phyloP scores from a whole-genome alignment of 2,329 filamentous ascomycete species.

The Fusarium phyllophilum region DNA sequence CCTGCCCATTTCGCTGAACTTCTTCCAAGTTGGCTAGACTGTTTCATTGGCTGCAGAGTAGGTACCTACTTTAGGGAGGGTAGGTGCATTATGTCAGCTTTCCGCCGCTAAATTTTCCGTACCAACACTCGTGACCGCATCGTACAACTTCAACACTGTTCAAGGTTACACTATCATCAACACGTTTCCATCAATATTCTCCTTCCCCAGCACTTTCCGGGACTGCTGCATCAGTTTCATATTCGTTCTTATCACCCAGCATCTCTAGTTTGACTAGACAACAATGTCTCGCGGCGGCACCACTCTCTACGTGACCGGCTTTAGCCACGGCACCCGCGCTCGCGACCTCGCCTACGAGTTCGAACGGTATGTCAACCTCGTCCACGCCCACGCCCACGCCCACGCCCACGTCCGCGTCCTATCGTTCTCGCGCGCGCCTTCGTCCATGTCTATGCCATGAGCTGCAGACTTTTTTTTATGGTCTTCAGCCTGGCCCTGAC shows the following conservation, averaged over 20 bases:
- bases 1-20: background rate
- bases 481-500: conserved; percentile 42
- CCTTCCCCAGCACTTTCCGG: conserved; percentile 29
- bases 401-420: conserved; percentile 53
- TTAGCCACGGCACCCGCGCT: conserved; percentile 97
- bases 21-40: background rate
- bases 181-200: conserved; percentile 34
- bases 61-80: background rate
- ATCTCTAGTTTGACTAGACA: conserved; percentile 23
- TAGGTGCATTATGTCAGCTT: conserved; percentile 39
- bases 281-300: conserved; percentile 92
- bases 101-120: conserved; percentile 41
- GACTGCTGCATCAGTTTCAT: conserved; percentile 42
- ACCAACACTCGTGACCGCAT: conserved; percentile 36
- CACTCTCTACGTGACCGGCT: conserved; percentile 98
- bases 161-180: conserved; percentile 32
- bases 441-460: conserved; percentile 39
- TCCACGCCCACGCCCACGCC: conserved; percentile 51
- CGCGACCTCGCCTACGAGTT: conserved; percentile 99
- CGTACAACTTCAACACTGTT: conserved; percentile 30
- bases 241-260: conserved; percentile 8
- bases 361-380: conserved; percentile 94
- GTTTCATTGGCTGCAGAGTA: conserved; percentile 2
- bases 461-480: conserved; percentile 32
- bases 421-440: conserved; percentile 45